Base-by-base conservation (phyloP, 164 flowering plant species). In the Platanus orientalis region DNA sequence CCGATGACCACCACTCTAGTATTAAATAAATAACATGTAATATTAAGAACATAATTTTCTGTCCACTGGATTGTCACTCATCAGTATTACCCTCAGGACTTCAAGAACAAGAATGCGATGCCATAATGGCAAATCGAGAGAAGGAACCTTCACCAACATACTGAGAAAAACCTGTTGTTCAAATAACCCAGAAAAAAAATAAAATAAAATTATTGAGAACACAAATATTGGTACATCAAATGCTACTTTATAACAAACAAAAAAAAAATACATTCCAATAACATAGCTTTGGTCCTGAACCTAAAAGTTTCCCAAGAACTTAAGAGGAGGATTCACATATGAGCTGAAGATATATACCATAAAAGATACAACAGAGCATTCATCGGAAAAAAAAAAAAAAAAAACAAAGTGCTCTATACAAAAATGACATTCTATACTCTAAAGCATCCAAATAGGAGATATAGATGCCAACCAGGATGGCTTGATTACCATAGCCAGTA, bases 91-190 rank as follows among this genome's bases (percentile, higher is more conserved):
- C 97, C 99, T 83, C 73, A 92, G 71, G 55, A 88, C 82, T 78
- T 95, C 98, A 74, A 95, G 97, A 73, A 95, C 99, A 73, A 95
- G 97, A 74, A 95, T 95, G 23, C 87, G 92, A 75, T 92, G 99
- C 99, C 99, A 95, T 40, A 95, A 73, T 53, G 98, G 97, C 71
- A 92, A 74, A 76, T 92, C 97, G 52, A 90, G 90, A 68, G 87
- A 70, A 52, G 84, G 87, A 64, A 83, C 80, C 71, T 81, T 90
- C 67, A 92, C 78, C 64, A 95, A 71, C 97, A 95, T 92, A 73
- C 90, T 95, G 52, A 95, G 97, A 68, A 95, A 95, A 68, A 95
- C 99, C 99, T 95, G 86, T 71, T 74, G n/a, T 58, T 52, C 26
- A n/a, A n/a, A n/a, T 6, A 45, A 10, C 19, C 62, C 23, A 69